Base-by-base conservation (phyloP, 2,329 filamentous ascomycete genomes). In the Penicillium psychrosexuale region DNA sequence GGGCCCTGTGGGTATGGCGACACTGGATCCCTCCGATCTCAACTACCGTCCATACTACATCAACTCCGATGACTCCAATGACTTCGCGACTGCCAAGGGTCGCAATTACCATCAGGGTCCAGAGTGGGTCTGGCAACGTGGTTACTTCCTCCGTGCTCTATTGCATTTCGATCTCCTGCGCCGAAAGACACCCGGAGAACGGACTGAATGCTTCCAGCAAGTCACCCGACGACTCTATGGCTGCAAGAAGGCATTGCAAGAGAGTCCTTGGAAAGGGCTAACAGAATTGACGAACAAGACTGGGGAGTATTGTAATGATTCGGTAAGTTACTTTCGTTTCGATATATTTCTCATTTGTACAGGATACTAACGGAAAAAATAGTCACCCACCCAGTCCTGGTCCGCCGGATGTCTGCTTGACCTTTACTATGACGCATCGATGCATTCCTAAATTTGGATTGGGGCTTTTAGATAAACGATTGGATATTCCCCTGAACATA, bases 61-160 rank as follows among this genome's bases (percentile, higher is more conserved):
- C 79, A 99, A 99, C 77, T 89, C 88, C 63, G 93, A 97, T 68
- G 94, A 99, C 74, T 93, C 88, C 56, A 85, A 84, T 12, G 90
- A 97, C 72, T 97, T 97, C 68, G 84, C 90, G 11, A 97, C 93
- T 0, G 86, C 89, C 64, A 97, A 97, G 75, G 94, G 94, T 47
- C 83, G 94, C 53, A 99, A 97, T 75, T 99, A 99, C 76, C 94
- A 99, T 73, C 93, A 97, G 73, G 94, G 94, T 5, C 95, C 94
- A 0, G 94, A 99, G 73, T 99, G 94, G 94, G 78, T 97, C 24
- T 99, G 94, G 94, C 95, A 93, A 0, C 93, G 91, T 1, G 94
- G 94, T 5, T 99, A 91, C 79, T 99, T 96, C 80, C 80, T 97
- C 22, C 86, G 95, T 46, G 94, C 94, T 1, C 78, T 99, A 61